Evolutionary conservation across 306 rosid species (phyloP).

Genomic region (Quercus berberidifolia): DNA sequence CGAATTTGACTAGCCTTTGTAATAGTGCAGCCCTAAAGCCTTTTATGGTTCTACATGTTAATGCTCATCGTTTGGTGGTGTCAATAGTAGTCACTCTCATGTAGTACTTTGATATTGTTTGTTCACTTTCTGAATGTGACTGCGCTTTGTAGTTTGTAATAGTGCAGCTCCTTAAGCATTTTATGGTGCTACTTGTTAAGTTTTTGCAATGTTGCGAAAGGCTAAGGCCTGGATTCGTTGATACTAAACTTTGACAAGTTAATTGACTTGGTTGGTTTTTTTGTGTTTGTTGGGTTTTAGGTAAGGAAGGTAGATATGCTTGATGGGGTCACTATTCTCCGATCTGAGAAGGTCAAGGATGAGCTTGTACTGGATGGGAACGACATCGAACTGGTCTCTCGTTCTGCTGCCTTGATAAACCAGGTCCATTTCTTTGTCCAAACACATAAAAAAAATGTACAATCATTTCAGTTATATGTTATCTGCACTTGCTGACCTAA

Average conservation of each 20-base stretch:
- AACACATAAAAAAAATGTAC: background rate
- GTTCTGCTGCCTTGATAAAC: slow-evolving; percentile 70
- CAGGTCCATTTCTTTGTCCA: slow-evolving; percentile 37
- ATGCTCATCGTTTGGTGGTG: too few species aligned
- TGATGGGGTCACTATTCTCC: slow-evolving; percentile 51
- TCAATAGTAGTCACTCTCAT: too few species aligned
- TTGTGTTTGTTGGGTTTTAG: slow-evolving; percentile 28
- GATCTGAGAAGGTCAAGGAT: slow-evolving; percentile 85
- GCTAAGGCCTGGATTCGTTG: background rate
- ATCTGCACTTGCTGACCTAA: background rate
- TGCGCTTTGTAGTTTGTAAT: too few species aligned
- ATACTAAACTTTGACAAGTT: background rate
- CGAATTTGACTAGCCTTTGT: too few species aligned
- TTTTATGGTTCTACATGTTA: too few species aligned
- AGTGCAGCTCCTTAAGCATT: too few species aligned
- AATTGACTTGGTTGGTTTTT: background rate
- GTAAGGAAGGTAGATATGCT: slow-evolving; percentile 88
- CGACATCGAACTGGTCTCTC: slow-evolving; percentile 74
- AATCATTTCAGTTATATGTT: background rate
- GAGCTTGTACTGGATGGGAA: slow-evolving; percentile 74
- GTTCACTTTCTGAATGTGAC: too few species aligned
- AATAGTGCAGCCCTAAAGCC: too few species aligned
- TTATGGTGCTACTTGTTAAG: background rate
- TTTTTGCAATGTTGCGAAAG: background rate
- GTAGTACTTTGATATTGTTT: too few species aligned